Percentiles rank a stretch among this genome's conserved stretches.
phyloP scores from a whole-genome alignment of 768 basidiomycete genomes.

The Kwoniella europaea region DNA sequence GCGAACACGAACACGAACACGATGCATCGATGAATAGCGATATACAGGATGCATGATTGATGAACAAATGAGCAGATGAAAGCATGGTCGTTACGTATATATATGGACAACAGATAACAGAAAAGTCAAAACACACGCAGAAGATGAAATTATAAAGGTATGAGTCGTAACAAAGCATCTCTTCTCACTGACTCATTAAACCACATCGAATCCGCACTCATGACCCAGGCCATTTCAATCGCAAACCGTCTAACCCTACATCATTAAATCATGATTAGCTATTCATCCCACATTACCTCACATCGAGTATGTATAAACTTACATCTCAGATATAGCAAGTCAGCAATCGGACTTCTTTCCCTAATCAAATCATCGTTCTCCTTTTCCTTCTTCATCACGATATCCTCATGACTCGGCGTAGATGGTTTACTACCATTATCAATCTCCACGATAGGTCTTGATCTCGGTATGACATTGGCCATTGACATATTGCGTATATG shows the following conservation, averaged over 20 bases:
- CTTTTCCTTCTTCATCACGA: background rate
- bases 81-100: background rate
- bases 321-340: slow-evolving; percentile 94
- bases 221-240: slow-evolving; percentile 72
- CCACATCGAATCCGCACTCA: background rate
- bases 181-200: too few relatives aligned
- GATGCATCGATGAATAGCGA: background rate
- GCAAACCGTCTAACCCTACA: slow-evolving; percentile 76
- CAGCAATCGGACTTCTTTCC: slow-evolving; percentile 79
- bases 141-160: background rate
- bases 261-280: background rate
- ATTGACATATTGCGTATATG: slow-evolving; percentile 75
- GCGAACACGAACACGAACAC: background rate
- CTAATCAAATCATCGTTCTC: slow-evolving; percentile 52
- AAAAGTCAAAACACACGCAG: background rate
- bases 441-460: slow-evolving; percentile 63
- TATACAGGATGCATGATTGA: background rate
- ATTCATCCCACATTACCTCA: background rate
- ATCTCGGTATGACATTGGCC: slow-evolving; percentile 72
- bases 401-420: slow-evolving; percentile 3
- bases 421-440: slow-evolving; percentile 24
- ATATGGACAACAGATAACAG: background rate
- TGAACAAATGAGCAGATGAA: too few relatives aligned
- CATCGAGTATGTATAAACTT: slow-evolving; percentile 22
- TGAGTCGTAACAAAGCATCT: background rate